Percentiles rank a stretch among this genome's conserved stretches.
phyloP scores from a whole-genome alignment of 2,329 filamentous ascomycete species.

The Pseudofabraea citricarpa region DNA sequence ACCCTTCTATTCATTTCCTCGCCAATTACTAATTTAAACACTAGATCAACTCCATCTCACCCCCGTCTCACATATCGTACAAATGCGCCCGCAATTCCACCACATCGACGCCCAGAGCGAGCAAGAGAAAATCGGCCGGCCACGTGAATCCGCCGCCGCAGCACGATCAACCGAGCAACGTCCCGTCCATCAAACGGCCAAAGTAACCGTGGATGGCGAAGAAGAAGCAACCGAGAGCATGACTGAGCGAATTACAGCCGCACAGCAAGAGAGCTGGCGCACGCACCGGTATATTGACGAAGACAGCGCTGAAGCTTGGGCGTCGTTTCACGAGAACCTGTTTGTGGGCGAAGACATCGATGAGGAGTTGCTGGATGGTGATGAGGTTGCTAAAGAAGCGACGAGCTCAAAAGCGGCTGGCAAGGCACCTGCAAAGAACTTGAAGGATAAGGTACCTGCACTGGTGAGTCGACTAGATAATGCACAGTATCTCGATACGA shows the following conservation, averaged over 20 bases:
- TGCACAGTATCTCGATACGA: constrained; percentile 56
- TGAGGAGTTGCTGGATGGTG: constrained; percentile 6
- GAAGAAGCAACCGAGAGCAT: constrained; percentile 64
- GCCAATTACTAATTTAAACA: constrained; percentile 4
- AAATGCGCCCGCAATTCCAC: constrained; percentile 87
- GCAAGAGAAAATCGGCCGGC: constrained; percentile 42
- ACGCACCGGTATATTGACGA: constrained; percentile 77
- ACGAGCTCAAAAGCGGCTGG: not conserved
- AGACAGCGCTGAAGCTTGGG: constrained; percentile 70
- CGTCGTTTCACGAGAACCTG: constrained; percentile 69
- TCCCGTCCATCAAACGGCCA: constrained; percentile 83
- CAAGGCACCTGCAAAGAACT: not conserved
- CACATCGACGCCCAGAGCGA: constrained; percentile 84
- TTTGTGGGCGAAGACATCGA: constrained; percentile 34
- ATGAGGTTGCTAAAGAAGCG: constrained; percentile 2
- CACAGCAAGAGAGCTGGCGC: constrained; percentile 80
- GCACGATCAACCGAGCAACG: constrained; percentile 49
- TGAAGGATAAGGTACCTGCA: constrained; percentile 12
- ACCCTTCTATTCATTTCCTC: not conserved
- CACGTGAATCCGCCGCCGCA: constrained; percentile 28
- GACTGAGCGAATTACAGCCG: constrained; percentile 67
- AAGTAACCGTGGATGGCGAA: constrained; percentile 66
- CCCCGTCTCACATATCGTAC: constrained; percentile 74
- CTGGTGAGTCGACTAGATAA: constrained; percentile 51
- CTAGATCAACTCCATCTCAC: constrained; percentile 82